Evolutionary conservation across 2,329 filamentous ascomycete species (phyloP), one percentile per base, ranked within the genome.

Genomic region (Aspergillus terreus): DNA sequence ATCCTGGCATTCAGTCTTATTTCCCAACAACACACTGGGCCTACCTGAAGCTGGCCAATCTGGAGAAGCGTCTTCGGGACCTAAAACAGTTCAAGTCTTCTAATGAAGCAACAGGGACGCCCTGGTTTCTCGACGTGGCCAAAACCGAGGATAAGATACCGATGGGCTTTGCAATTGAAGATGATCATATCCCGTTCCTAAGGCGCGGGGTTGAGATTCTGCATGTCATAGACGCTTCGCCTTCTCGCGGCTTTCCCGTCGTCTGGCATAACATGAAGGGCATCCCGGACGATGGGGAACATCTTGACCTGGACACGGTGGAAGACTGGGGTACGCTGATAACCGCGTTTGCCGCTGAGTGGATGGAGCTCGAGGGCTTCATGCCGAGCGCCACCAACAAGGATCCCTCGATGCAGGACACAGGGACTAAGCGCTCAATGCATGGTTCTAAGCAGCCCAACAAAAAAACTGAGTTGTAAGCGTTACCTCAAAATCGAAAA

Each of bases 151-250:
- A 67, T 44, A 65, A 73, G 30, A 80, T 88, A 62, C 71, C 57
- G 56, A 40, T 71, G 40, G 65, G 71, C 35, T 68, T 71, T n/a
- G 71, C 76, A 12, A 82, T 96, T 9, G 79, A 85, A 56, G 94
- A 99, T 66, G 94, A 99, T 64, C 94, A 99, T 68, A 70, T 96
- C 4, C 94, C 94, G 0, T 99, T 99, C 63, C 84, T 97, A 79
- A 76, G 76, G 33, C 82, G 90, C 33, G 94, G 94, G 1, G 92
- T 97, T 0, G 86, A 95, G 25, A 80, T 97, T 14, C 71, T 99
- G 52, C 94, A 99, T 72, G 71, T 99, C 23, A 97, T 99, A 51
- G 90, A 92, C 0, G 79, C 77, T 4, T 86, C 86, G 0, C 60
- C 63, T 1, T 61, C 59, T 35, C 61, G 58, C 10, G 61, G 61